Percentiles rank a stretch among this genome's conserved stretches.
These are phyloP conservation scores for Heritiera littoralis DNA, from an alignment of 345 rosid species.

Conservation along the genomic window DNA sequence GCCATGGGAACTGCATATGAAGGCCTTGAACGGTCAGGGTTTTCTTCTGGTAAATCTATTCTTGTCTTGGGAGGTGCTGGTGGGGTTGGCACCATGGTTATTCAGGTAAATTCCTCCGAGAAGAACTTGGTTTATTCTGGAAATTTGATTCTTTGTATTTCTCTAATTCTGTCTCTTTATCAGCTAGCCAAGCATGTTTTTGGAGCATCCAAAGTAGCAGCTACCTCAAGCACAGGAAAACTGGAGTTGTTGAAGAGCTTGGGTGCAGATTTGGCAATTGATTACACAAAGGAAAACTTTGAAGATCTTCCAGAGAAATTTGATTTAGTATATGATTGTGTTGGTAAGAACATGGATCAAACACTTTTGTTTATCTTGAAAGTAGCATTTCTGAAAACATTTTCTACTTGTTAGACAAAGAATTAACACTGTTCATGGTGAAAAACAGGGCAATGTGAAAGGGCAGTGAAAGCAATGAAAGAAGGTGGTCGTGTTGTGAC, in stretches of 20 bases:
- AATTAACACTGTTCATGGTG: constrained; percentile 33
- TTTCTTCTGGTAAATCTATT: constrained; percentile 76
- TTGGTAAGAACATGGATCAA: constrained; percentile 48
- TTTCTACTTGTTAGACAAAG: neutral
- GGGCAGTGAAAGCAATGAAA: constrained; percentile 76
- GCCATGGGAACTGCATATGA: constrained; percentile 84
- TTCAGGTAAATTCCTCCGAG: constrained; percentile 57
- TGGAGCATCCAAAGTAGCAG: constrained; percentile 81
- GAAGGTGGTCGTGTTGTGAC: constrained; percentile 89
- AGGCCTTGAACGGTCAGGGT: constrained; percentile 73
- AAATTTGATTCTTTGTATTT: neutral
- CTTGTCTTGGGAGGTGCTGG: constrained; percentile 88
- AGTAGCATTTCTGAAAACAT: neutral
- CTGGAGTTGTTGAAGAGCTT: constrained; percentile 64
- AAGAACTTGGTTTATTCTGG: no score
- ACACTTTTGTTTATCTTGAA: neutral
- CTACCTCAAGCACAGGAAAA: constrained; percentile 80
- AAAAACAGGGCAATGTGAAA: constrained; percentile 76
- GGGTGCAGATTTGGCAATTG: constrained; percentile 86
- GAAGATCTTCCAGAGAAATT: constrained; percentile 81
- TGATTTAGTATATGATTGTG: constrained; percentile 81
- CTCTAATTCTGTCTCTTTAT: neutral
- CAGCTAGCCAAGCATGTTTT: constrained; percentile 87
- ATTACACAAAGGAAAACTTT: constrained; percentile 79
- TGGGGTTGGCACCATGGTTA: constrained; percentile 88